phyloP scores from a whole-genome alignment of 495 filamentous ascomycete species.

The Podospora pseudocomata region DNA sequence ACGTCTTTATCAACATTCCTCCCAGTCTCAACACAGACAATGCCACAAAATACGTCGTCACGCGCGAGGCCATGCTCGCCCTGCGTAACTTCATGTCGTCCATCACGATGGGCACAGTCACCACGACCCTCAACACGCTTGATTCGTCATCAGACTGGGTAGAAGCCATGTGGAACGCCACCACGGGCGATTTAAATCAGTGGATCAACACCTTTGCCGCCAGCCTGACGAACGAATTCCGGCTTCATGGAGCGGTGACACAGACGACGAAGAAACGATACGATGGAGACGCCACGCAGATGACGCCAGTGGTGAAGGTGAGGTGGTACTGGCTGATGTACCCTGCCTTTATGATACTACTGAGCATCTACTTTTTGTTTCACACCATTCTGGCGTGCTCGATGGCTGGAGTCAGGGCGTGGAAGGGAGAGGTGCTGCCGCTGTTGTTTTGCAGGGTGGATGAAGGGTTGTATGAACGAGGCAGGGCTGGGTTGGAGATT shows the following conservation, averaged over 20 bases:
- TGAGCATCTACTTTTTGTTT: conserved; percentile 34
- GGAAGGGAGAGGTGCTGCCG: conserved; percentile 38
- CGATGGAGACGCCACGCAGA: conserved; percentile 28
- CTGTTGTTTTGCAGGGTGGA: conserved; percentile 40
- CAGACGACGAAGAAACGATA: conserved; percentile 16
- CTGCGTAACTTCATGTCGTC: conserved; percentile 32
- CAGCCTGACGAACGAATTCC: conserved; percentile 36
- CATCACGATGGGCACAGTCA: conserved; percentile 31
- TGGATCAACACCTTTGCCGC: conserved; percentile 33
- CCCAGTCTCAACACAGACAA: conserved; percentile 25
- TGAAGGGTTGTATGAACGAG: conserved; percentile 30
- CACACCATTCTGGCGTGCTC: conserved; percentile 34
- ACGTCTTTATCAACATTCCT: conserved; percentile 34
- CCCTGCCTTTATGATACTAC: conserved; percentile 33
- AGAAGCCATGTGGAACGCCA: conserved; percentile 36
- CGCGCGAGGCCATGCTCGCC: conserved; percentile 28
- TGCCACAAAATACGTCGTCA: conserved; percentile 28
- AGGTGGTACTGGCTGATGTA: conserved; percentile 40
- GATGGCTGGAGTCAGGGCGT: conserved; percentile 33
- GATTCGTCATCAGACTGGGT: conserved; percentile 40
- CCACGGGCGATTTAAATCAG: conserved; percentile 20
- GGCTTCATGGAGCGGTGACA: conserved; percentile 25
- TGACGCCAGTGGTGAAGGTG: conserved; percentile 34
- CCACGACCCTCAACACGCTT: conserved; percentile 22
- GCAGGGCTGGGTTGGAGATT: conserved; percentile 35